Evolutionary conservation across 306 rosid species (phyloP), one percentile per base, ranked within the genome.

Genomic region (Styphnolobium japonicum): DNA sequence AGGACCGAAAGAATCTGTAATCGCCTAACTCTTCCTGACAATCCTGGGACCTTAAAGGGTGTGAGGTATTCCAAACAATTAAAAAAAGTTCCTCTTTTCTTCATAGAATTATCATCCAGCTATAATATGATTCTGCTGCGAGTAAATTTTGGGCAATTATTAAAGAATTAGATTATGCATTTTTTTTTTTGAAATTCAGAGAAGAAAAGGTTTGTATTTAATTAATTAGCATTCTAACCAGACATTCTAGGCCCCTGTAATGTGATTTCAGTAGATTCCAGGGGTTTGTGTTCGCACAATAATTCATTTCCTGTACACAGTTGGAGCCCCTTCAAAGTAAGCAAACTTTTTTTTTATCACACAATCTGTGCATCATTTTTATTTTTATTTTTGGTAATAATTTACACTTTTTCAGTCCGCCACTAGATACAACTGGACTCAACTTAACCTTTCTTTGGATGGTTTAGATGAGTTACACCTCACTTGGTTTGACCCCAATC

Each of bases 1-100:
- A 81, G 64, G 99, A 93, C 85, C 85, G 96, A 71, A 82, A 31
- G 23, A 82, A 70, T 66, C 7, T 67, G 43, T 88, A 84, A 84
- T 62, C 58, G 16, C 65, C 57, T 15, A 42, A 66, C 67, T 34
- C 46, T 46, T 57, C 48, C 70, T 36, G 40, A 53, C 72, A 67
- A 53, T 37, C 57, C 71, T 51, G 46, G 46, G 19, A 58, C 60
- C 36, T 34, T 4, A 33, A 67, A 73, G 85, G 73, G 76, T 5
- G 68, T 14, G 37, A 67, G 83, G 88, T 65, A 66, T 79, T 74
- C 82, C 76, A 52, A 61, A 71, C 40, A 27, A 46, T 56, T 45
- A 21, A 43, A 73, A 73, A 52, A 55, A 78, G 46, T 71, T 85
- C 51, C 62, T 63, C 67, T 16, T 70, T 55, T 76, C 58, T 49